Evolutionary conservation across 352 stramenopile genomes (phyloP).

Genomic region (Pythium rhizo-oryzae): DNA sequence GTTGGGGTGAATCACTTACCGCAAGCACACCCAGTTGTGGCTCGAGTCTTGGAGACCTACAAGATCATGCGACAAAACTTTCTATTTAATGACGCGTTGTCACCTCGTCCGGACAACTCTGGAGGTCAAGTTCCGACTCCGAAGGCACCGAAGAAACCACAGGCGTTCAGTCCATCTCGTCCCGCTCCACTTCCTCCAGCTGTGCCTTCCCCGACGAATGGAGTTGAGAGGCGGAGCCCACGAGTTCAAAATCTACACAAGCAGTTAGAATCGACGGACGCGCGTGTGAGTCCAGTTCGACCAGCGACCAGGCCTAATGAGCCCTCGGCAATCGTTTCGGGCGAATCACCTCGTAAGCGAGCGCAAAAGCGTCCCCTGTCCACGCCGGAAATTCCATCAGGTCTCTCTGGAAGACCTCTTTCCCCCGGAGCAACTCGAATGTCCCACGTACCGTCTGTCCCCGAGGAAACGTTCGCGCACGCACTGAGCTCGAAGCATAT

Average conservation of each 20-base stretch:
- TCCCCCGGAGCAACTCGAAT: constrained; percentile 52
- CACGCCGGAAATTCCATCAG: constrained; percentile 38
- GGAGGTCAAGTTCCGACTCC: background rate
- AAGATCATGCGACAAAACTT: constrained; percentile 75
- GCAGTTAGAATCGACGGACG: background rate
- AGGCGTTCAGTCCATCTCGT: constrained; percentile 3
- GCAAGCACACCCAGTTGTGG: constrained; percentile 55
- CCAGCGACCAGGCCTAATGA: constrained; percentile 26
- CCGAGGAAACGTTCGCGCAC: constrained; percentile 49
- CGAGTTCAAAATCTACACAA: constrained; percentile 29
- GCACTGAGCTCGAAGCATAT: constrained; percentile 53
- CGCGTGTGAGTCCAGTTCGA: constrained; percentile 21
- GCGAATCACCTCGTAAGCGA: constrained; percentile 45
- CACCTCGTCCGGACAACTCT: background rate
- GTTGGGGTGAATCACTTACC: constrained; percentile 52
- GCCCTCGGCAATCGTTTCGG: constrained; percentile 4
- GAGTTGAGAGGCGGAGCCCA: constrained; percentile 23
- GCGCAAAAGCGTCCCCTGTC: constrained; percentile 39
- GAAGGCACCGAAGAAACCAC: background rate
- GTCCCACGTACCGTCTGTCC: constrained; percentile 41
- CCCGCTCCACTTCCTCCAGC: constrained; percentile 2
- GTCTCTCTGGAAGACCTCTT: constrained; percentile 40
- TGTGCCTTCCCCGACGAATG: background rate
- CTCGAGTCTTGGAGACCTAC: constrained; percentile 66
- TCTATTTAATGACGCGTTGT: constrained; percentile 38